Conservation (phyloP, 163 green algal species). For the Coccomyxa subellipsoidea region DNA sequence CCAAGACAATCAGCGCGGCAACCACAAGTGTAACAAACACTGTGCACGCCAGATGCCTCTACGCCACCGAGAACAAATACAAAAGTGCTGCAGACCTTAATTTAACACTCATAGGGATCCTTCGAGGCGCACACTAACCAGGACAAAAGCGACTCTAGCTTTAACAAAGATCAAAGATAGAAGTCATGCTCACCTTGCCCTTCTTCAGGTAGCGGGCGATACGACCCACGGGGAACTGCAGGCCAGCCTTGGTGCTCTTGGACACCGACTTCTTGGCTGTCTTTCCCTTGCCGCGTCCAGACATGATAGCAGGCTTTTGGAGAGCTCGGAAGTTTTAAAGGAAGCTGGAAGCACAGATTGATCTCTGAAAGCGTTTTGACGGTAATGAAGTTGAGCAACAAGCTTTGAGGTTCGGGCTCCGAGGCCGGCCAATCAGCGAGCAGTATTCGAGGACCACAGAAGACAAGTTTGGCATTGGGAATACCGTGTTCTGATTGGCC, state of each 20-base stretch:
- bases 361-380: not conserved
- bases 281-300: slow-evolving; percentile 62
- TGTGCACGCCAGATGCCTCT: too few relatives aligned
- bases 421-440: not conserved
- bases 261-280: slow-evolving; percentile 85
- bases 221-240: slow-evolving; percentile 97
- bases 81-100: too few relatives aligned
- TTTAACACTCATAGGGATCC: too few relatives aligned
- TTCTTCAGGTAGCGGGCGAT: slow-evolving; percentile 95
- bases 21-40: too few relatives aligned
- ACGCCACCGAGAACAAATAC: too few relatives aligned
- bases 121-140: too few relatives aligned
- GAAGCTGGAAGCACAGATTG: not conserved
- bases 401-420: not conserved
- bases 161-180: not conserved
- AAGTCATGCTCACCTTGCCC: slow-evolving; percentile 39
- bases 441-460: not conserved
- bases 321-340: not conserved
- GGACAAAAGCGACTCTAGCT: too few relatives aligned
- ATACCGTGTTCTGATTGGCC: not conserved
- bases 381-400: not conserved
- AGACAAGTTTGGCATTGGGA: too few relatives aligned
- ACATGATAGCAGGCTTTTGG: slow-evolving; percentile 31
- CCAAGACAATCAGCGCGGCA: too few relatives aligned
- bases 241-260: slow-evolving; percentile 85